A percentile compares a stretch with the other conserved stretches of the same genome.
phyloP scores from a whole-genome alignment of 2,329 filamentous ascomycete species.

The Lecanoromycetidae sp. region DNA sequence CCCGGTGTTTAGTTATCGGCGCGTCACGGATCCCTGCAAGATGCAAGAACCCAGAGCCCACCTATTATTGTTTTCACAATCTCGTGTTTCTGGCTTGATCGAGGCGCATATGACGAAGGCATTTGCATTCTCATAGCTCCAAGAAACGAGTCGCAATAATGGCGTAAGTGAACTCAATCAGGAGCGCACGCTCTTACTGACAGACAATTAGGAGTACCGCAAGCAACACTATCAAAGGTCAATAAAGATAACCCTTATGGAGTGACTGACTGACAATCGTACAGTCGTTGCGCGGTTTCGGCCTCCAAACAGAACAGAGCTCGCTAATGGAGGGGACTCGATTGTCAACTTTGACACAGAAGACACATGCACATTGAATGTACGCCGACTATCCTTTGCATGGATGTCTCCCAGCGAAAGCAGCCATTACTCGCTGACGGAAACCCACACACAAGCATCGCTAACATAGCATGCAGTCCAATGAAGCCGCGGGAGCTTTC shows the following conservation, averaged over 20 bases:
- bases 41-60: no score
- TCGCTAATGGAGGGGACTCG: slow-evolving; percentile 77
- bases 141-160: slow-evolving; percentile 26
- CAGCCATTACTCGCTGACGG: no score
- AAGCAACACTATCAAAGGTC: slow-evolving; percentile 44
- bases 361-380: slow-evolving; percentile 77
- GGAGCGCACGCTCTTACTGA: slow-evolving; percentile 15
- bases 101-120: neutral
- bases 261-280: slow-evolving; percentile 32
- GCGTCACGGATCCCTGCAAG: no score
- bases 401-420: neutral
- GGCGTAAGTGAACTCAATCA: slow-evolving; percentile 32
- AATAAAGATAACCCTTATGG: slow-evolving; percentile 15
- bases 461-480: slow-evolving; percentile 46
- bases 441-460: neutral
- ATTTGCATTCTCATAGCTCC: neutral
- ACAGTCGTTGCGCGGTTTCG: slow-evolving; percentile 94
- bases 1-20: no score
- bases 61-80: no score
- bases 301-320: slow-evolving; percentile 90
- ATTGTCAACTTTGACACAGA: slow-evolving; percentile 81
- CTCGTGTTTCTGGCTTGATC: no score
- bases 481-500: slow-evolving; percentile 71
- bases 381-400: slow-evolving; percentile 43
- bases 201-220: slow-evolving; percentile 22